Percentiles rank a stretch among this genome's conserved stretches.
Conservation (phyloP, 148 eudicot species). For the Silene uniflora region DNA sequence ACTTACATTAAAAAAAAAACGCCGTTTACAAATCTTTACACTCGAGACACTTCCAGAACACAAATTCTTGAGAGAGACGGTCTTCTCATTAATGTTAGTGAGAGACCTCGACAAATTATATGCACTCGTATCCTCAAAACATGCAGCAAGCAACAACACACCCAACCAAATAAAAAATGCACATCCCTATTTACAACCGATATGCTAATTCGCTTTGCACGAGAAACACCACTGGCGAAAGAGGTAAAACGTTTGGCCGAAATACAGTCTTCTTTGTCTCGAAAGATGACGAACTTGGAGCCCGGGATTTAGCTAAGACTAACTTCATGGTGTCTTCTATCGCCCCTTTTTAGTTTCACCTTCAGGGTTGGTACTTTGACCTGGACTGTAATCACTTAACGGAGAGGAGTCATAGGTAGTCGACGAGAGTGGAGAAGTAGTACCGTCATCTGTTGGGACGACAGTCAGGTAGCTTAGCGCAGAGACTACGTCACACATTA, state of each 20-base stretch:
- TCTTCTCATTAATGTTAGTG: too few relatives aligned
- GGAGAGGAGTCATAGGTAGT: conserved; percentile 29
- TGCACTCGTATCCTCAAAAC: conserved; percentile 5
- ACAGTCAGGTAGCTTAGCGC: conserved; percentile 57
- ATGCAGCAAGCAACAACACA: conserved; percentile 1
- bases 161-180: background rate
- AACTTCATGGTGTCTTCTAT: too few relatives aligned
- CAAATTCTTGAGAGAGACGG: too few relatives aligned
- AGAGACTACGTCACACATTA: conserved; percentile 69
- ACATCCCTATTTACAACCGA: background rate
- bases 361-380: background rate
- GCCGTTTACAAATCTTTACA: background rate
- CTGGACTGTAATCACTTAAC: conserved; percentile 1
- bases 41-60: background rate
- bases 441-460: conserved; percentile 8
- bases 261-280: background rate
- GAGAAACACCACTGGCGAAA: too few relatives aligned
- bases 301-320: conserved; percentile 8
- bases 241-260: background rate
- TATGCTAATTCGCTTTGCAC: too few relatives aligned
- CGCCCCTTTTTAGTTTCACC: too few relatives aligned
- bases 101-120: background rate
- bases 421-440: conserved; percentile 20
- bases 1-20: too few relatives aligned
- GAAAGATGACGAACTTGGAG: conserved; percentile 6